These are phyloP conservation scores for Psilocybe mexicana DNA, from an alignment of 1,284 basidiomycete genomes.

Conservation along the genomic window DNA sequence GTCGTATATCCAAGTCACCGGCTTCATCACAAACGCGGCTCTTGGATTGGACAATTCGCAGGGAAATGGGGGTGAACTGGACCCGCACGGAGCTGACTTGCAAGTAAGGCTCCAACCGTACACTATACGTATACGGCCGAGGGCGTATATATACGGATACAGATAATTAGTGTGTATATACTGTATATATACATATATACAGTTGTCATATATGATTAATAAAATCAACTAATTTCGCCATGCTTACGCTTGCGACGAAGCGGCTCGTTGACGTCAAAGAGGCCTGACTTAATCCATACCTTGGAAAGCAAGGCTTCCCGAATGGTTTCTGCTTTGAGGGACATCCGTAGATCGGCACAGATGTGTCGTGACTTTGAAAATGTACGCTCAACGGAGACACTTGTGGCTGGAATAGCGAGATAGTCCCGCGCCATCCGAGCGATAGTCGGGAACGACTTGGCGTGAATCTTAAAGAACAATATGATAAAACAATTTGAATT, in stretches of 20 bases:
- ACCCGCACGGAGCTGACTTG: conserved; percentile 24
- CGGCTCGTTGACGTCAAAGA: conserved; percentile 19
- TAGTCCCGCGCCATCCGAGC: conserved; percentile 32
- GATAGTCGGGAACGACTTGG: conserved; percentile 24
- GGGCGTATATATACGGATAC: too few species aligned
- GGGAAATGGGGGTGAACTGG: conserved; percentile 20
- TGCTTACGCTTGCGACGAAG: too few species aligned
- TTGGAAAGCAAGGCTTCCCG: conserved; percentile 28
- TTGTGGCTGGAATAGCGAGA: conserved; percentile 35
- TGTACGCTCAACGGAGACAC: conserved; percentile 31
- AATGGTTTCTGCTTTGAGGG: conserved; percentile 31
- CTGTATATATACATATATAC: too few species aligned
- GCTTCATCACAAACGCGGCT: conserved; percentile 18
- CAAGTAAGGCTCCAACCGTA: too few species aligned
- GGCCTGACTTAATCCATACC: conserved; percentile 28
- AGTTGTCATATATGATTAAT: too few species aligned
- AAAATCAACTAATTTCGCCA: too few species aligned
- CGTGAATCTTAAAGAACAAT: background rate
- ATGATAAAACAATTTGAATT: background rate
- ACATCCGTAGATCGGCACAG: conserved; percentile 28
- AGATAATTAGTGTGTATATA: too few species aligned
- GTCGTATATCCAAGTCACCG: conserved; percentile 18
- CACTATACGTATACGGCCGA: too few species aligned
- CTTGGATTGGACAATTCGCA: conserved; percentile 8
- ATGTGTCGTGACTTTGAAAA: conserved; percentile 36